phyloP scores from a whole-genome alignment of 1,139 yeast species.

The Candida sojae region DNA sequence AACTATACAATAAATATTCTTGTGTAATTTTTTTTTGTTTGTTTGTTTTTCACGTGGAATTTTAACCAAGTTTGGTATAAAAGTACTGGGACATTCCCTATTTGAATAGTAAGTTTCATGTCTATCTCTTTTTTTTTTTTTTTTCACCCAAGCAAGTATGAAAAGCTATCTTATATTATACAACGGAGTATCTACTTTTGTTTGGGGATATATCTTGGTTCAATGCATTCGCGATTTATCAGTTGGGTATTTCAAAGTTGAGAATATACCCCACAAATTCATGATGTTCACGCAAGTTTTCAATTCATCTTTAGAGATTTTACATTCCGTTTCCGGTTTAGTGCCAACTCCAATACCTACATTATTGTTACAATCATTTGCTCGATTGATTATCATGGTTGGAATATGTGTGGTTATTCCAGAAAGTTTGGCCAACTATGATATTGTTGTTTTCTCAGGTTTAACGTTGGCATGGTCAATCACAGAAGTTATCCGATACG shows the following conservation, averaged over 20 bases:
- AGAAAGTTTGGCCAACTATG: conserved; percentile 33
- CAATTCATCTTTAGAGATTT: conserved; percentile 32
- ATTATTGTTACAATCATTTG: conserved; percentile 33
- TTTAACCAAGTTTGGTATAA: background rate
- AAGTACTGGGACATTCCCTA: background rate
- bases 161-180: conserved; percentile 35
- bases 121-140: background rate
- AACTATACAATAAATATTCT: background rate
- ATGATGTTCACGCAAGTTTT: conserved; percentile 29
- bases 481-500: conserved; percentile 35
- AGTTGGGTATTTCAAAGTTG: conserved; percentile 5
- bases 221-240: conserved; percentile 18
- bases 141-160: background rate
- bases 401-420: conserved; percentile 36
- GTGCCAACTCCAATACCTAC: conserved; percentile 33
- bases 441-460: conserved; percentile 23
- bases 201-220: conserved; percentile 61
- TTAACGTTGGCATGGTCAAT: conserved; percentile 36
- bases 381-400: conserved; percentile 32
- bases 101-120: too few relatives aligned
- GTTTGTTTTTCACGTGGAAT: background rate
- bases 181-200: conserved; percentile 63
- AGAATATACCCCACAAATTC: conserved; percentile 28
- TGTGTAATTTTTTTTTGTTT: background rate
- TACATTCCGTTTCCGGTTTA: conserved; percentile 26